Conservation (phyloP, 768 basidiomycete species). For the Tulasnella sp. region DNA sequence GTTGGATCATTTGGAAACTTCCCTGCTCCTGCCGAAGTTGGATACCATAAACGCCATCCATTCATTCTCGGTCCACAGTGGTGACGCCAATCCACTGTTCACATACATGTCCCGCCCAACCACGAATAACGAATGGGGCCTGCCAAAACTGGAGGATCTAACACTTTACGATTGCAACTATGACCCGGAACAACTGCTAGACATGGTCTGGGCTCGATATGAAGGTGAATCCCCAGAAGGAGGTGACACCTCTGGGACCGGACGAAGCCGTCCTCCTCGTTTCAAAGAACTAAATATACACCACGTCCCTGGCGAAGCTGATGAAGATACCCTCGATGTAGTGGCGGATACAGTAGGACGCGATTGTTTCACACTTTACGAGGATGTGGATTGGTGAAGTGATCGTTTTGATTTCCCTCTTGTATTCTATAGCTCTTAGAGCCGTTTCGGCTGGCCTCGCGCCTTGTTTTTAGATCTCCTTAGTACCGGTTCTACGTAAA, state of each 20-base stretch:
- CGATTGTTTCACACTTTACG: neutral
- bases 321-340: neutral
- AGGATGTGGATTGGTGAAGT: neutral
- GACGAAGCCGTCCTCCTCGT: neutral
- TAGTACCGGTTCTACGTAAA: no score
- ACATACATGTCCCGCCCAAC: neutral
- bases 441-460: neutral
- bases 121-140: neutral
- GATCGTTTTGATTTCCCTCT: neutral
- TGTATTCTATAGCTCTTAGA: neutral
- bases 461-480: neutral
- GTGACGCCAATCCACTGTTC: neutral
- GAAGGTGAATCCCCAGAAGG: neutral
- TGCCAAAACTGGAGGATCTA: neutral
- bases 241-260: neutral
- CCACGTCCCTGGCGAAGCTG: neutral
- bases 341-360: neutral
- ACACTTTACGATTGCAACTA: neutral
- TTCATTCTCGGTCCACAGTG: neutral
- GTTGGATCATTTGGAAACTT: neutral
- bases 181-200: neutral
- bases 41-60: neutral
- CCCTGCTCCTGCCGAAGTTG: neutral
- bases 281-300: neutral
- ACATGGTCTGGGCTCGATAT: neutral